Conservation (phyloP, 106 monocot species). For the Posidonia australis region DNA sequence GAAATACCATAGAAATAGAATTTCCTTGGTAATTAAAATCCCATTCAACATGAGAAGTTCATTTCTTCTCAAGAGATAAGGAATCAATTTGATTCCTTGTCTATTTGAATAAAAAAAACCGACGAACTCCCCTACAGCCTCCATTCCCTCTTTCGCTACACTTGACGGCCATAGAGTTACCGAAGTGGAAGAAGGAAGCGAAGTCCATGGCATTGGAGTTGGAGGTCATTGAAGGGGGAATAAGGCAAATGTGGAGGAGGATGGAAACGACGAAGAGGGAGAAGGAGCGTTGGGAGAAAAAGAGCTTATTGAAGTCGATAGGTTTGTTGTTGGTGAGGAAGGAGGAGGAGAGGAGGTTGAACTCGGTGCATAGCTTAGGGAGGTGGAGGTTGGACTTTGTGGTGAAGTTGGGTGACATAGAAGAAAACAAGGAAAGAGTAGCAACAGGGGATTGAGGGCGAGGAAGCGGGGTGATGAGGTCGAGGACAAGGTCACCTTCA, state of each 20-base stretch:
- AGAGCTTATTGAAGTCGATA: constrained; percentile 25
- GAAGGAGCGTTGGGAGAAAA: constrained; percentile 83
- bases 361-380: constrained; percentile 67
- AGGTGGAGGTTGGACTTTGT: constrained; percentile 84
- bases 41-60: too few relatives aligned
- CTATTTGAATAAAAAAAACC: too few relatives aligned
- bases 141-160: too few relatives aligned
- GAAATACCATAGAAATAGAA: too few relatives aligned
- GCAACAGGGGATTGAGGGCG: constrained; percentile 38
- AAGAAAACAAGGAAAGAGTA: constrained; percentile 87
- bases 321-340: constrained; percentile 31
- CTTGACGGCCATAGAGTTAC: constrained; percentile 83
- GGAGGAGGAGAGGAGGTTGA: constrained; percentile 53
- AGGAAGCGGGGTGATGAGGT: constrained; percentile 64
- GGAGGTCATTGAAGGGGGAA: constrained; percentile 25
- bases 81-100: too few relatives aligned
- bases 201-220: constrained; percentile 64
- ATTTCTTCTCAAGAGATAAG: too few relatives aligned
- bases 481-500: constrained; percentile 38
- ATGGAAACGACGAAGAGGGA: constrained; percentile 63
- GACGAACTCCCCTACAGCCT: too few relatives aligned
- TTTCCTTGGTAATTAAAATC: too few relatives aligned
- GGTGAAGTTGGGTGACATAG: constrained; percentile 64
- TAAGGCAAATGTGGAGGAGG: constrained; percentile 68
- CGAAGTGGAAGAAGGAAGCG: constrained; percentile 45